Evolutionary conservation across 345 rosid species (phyloP).

Genomic region (Eucalyptus guilfoylei): DNA sequence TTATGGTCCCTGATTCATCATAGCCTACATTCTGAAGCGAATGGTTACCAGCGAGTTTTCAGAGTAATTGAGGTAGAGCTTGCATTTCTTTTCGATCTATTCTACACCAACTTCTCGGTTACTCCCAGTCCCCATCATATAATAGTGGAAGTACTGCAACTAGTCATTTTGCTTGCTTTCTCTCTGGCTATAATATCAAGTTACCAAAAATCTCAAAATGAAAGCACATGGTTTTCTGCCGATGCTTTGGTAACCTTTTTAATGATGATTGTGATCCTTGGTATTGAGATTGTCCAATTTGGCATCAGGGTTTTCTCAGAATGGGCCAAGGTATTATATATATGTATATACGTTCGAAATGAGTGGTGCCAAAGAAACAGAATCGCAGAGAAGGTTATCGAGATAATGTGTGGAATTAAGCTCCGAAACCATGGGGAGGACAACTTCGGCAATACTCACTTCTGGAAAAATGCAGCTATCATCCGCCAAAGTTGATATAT

Average conservation of each 20-base stretch:
- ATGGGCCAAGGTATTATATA: neutral
- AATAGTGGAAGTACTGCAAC: rapidly evolving
- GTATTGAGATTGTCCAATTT: neutral
- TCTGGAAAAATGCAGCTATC: neutral
- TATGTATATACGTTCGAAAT: too few species aligned
- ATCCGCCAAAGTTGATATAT: neutral
- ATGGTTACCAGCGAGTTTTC: neutral
- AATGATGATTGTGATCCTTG: rapidly evolving
- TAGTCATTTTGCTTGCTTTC: rapidly evolving
- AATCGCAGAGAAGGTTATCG: neutral
- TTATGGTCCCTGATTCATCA: neutral
- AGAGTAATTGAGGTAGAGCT: neutral
- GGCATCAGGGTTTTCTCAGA: neutral
- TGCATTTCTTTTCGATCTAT: neutral
- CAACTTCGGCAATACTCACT: neutral
- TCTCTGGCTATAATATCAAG: neutral
- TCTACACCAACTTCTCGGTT: neutral
- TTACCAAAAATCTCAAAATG: neutral
- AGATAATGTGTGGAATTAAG: neutral
- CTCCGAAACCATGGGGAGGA: neutral
- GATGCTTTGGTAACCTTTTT: neutral
- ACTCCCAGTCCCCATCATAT: neutral
- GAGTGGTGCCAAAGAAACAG: neutral
- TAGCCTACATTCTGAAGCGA: rapidly evolving
- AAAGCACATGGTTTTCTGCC: neutral